These are phyloP conservation scores for Gleditsia sinensis DNA, from an alignment of 306 rosid species.

Conservation along the genomic window DNA sequence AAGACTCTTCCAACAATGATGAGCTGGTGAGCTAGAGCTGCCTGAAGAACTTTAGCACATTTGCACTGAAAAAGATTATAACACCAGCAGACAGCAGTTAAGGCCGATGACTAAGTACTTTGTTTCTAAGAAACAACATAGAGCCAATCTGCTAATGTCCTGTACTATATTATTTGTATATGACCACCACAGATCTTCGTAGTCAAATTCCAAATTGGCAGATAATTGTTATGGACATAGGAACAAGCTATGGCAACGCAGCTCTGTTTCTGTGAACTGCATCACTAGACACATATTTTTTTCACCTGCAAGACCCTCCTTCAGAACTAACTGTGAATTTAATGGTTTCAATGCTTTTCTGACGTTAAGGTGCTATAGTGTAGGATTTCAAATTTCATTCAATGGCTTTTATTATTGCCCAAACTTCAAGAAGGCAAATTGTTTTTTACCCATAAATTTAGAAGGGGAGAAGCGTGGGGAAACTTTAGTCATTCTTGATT, in stretches of 20 bases:
- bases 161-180: too few relatives aligned
- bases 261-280: not conserved
- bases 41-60: too few relatives aligned
- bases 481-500: not conserved
- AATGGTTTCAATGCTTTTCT: not conserved
- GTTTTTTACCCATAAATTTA: not conserved
- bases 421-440: not conserved
- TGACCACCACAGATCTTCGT: not conserved
- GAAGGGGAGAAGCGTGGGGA: not conserved
- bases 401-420: not conserved
- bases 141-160: too few relatives aligned
- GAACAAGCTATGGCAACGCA: not conserved
- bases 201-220: not conserved
- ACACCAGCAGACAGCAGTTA: too few relatives aligned
- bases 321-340: not conserved
- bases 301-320: not conserved
- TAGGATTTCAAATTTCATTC: not conserved
- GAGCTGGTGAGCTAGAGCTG: too few relatives aligned
- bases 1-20: too few relatives aligned
- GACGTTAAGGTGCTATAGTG: not conserved
- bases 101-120: too few relatives aligned
- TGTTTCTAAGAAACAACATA: too few relatives aligned
- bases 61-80: too few relatives aligned
- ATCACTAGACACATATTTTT: not conserved
- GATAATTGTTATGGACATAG: not conserved